phyloP scores from a whole-genome alignment of 2,329 filamentous ascomycete species.

The Ceratocystis colombiana region DNA sequence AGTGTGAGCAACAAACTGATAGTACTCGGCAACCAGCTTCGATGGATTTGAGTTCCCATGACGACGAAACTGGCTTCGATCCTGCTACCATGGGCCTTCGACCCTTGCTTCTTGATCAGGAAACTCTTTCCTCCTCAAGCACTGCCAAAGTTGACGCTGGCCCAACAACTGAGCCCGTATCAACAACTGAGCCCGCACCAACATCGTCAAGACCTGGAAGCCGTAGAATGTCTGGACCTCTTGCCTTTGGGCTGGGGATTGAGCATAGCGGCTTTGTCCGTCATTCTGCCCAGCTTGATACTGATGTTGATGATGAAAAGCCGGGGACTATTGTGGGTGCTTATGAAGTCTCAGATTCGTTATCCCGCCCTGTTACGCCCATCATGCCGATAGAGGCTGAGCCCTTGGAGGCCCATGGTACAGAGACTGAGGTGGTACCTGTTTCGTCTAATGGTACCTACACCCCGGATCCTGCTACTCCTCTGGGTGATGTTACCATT shows the following conservation, averaged over 20 bases:
- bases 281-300: constrained; percentile 6
- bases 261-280: constrained; percentile 14
- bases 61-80: not conserved
- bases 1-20: not conserved
- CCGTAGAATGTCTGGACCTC: constrained; percentile 18
- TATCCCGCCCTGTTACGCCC: not conserved
- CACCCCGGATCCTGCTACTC: not conserved
- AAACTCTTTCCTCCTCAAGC: not conserved
- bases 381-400: not conserved
- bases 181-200: not conserved
- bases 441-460: not conserved
- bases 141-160: not conserved
- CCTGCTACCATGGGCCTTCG: not conserved
- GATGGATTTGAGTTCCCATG: not conserved
- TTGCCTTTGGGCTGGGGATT: constrained; percentile 33
- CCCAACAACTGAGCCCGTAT: not conserved
- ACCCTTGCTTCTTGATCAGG: not conserved
- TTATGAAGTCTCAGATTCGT: not conserved
- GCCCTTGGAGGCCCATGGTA: not conserved
- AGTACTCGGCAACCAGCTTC: not conserved
- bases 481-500: not conserved
- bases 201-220: constrained; percentile 2
- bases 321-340: not conserved
- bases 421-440: not conserved
- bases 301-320: not conserved